A percentile compares a stretch with the other conserved stretches of the same genome.
phyloP scores from a whole-genome alignment of 1,139 yeast species.

The Meyerozyma sp. region DNA sequence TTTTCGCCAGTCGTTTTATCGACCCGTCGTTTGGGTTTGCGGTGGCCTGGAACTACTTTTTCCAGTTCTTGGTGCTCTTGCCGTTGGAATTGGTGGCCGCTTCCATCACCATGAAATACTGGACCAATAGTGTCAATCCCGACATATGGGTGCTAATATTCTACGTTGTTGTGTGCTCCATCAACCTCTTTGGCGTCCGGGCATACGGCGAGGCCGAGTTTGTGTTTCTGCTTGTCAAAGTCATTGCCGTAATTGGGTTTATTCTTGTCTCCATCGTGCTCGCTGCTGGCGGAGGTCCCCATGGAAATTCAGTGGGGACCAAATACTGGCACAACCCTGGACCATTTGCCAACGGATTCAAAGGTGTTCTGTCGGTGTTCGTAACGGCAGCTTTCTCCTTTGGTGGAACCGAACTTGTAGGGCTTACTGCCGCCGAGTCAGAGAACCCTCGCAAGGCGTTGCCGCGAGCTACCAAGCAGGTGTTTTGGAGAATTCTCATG shows the following conservation, averaged over 20 bases:
- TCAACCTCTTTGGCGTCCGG: constrained; percentile 30
- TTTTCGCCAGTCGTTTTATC: constrained; percentile 27
- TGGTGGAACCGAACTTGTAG: constrained; percentile 45
- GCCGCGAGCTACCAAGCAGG: constrained; percentile 37
- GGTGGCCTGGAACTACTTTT: constrained; percentile 30
- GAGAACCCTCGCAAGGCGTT: constrained; percentile 33
- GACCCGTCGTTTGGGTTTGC: constrained; percentile 33
- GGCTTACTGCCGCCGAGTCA: constrained; percentile 39
- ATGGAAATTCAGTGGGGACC: constrained; percentile 18
- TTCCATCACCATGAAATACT: constrained; percentile 25
- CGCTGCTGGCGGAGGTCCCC: constrained; percentile 31
- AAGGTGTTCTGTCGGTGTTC: constrained; percentile 44
- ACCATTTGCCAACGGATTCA: constrained; percentile 34
- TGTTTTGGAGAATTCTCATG: constrained; percentile 31
- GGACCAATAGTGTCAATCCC: constrained; percentile 25
- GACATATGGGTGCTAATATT: constrained; percentile 29
- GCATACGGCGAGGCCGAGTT: constrained; percentile 34
- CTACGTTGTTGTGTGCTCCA: constrained; percentile 21
- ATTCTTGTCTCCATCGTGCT: constrained; percentile 26
- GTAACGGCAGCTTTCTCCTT: constrained; percentile 55
- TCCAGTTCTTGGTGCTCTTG: constrained; percentile 23
- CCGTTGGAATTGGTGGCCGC: constrained; percentile 31
- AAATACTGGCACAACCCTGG: constrained; percentile 29
- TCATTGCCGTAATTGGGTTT: constrained; percentile 27
- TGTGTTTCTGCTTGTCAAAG: constrained; percentile 25